Conservation (phyloP, 805 yeast species). For the Torulaspora gathmanii region DNA sequence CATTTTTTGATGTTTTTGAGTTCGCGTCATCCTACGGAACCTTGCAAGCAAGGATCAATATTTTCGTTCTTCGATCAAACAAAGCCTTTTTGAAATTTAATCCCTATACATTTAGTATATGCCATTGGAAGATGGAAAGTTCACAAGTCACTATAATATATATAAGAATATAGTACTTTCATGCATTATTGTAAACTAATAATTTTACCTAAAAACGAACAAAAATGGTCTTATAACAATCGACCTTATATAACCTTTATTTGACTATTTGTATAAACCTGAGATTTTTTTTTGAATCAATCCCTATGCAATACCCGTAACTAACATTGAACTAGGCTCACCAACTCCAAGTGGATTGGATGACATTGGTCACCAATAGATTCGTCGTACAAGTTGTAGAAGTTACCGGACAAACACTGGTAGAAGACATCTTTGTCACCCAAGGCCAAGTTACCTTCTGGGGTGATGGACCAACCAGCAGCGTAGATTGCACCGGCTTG, state of each 20-base stretch:
- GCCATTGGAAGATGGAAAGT: neutral
- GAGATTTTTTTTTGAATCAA: neutral
- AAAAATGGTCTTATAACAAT: too few relatives aligned
- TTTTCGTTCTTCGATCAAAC: slow-evolving; percentile 5
- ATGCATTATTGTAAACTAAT: neutral
- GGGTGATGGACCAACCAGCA: slow-evolving; percentile 55
- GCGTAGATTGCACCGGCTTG: slow-evolving; percentile 66
- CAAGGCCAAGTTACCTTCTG: slow-evolving; percentile 54
- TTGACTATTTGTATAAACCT: too few relatives aligned
- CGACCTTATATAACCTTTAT: too few relatives aligned
- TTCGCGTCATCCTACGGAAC: slow-evolving; percentile 3
- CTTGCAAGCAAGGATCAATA: neutral
- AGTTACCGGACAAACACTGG: slow-evolving; percentile 69
- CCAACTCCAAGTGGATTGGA: slow-evolving; percentile 55
- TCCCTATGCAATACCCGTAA: slow-evolving; percentile 37
- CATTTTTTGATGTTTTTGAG: slow-evolving; percentile 11
- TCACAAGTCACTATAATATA: neutral
- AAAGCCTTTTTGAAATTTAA: neutral
- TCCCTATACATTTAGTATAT: neutral
- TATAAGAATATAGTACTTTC: neutral
- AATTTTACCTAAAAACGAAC: too few relatives aligned
- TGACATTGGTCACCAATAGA: slow-evolving; percentile 57
- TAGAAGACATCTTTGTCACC: slow-evolving; percentile 55
- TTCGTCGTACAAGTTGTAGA: slow-evolving; percentile 74
- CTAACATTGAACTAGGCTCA: slow-evolving; percentile 55